phyloP scores from a whole-genome alignment of 805 yeast genomes.

The Zygosaccharomyces pseudorouxii region DNA sequence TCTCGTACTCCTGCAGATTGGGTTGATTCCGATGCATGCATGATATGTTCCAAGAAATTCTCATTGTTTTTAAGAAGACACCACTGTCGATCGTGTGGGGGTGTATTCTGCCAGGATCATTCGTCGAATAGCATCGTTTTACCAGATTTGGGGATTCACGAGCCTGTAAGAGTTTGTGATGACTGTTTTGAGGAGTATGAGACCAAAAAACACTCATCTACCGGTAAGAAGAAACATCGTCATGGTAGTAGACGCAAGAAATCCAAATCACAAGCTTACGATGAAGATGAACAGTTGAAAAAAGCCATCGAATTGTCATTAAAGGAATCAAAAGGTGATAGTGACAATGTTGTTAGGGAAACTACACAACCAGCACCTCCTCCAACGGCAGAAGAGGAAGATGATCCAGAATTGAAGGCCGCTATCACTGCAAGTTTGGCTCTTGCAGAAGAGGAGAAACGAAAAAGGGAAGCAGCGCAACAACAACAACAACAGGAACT shows the following conservation, averaged over 20 bases:
- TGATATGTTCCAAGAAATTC: conserved; percentile 83
- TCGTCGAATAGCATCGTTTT: conserved; percentile 68
- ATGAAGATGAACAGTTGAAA: conserved; percentile 72
- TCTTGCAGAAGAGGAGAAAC: conserved; percentile 51
- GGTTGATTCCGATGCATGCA: conserved; percentile 93
- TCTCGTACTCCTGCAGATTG: conserved; percentile 95
- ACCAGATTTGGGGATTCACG: conserved; percentile 79
- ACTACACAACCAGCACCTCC: conserved; percentile 11
- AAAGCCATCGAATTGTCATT: conserved; percentile 77
- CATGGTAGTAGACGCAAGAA: conserved; percentile 25
- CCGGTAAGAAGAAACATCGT: conserved; percentile 16
- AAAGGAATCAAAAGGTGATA: conserved; percentile 42
- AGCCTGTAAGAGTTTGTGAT: conserved; percentile 91
- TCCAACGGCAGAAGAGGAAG: conserved; percentile 44
- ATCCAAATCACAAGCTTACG: conserved; percentile 39
- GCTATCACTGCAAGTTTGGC: conserved; percentile 89
- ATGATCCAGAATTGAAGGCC: conserved; percentile 84
- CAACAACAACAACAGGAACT: conserved; percentile 9
- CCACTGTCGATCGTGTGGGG: conserved; percentile 97
- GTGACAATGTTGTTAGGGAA: conserved; percentile 31
- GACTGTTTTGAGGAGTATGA: conserved; percentile 68
- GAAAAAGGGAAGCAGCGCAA: conserved; percentile 23
- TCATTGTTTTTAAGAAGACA: conserved; percentile 85
- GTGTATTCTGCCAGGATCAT: conserved; percentile 82
- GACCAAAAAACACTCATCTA: conserved; percentile 31